Evolutionary conservation across 2,329 filamentous ascomycete genomes (phyloP), one percentile per base, ranked within the genome.

Genomic region (Canariomyces notabilis): DNA sequence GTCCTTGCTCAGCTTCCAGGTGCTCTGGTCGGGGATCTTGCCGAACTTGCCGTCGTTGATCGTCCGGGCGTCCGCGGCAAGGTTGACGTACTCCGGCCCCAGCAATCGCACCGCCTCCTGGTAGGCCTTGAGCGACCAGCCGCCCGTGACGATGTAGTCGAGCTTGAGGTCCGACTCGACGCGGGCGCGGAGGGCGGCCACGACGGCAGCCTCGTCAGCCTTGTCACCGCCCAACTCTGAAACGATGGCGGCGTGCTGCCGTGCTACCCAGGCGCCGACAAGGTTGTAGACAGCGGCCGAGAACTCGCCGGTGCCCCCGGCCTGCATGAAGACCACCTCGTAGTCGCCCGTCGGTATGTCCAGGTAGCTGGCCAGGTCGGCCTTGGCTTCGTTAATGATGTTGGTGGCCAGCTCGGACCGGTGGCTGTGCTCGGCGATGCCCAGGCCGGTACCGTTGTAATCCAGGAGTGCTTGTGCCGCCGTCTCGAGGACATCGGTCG

Each of bases 81-180:
- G 70, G 64, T 96, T 95, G 66, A 95, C 84, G 56, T 86, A 74
- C 63, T 90, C 80, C 2, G 82, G 67, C 16, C 91, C 90, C 2
- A 95, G 65, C 8, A 97, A 73, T 44, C 89, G 77, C 48, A 75
- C 75, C 4, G 87, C 89, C 69, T 97, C 91, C 64, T 89, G 84
- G 29, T 81, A 83, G 11, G 90, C 90, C 70, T 97, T 96, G 56
- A 88, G 73, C 15, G 87, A 94, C 88, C 89, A 97, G 44, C 84
- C 82, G 44, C 91, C 91, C 3, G 91, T 96, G 44, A 96, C 80
- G 37, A 96, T 69, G 67, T 96, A 97, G 68, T 97, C 91, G 35
- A 94, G 65, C 70, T 84, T 86, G 56, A 96, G 71, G 49, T 91
- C 79, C 46, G 79, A 71, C 41, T 83, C 75, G 5, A 90, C 76